Evolutionary conservation across 164 flowering plant species (phyloP).

Genomic region (Nymphaea thermarum): DNA sequence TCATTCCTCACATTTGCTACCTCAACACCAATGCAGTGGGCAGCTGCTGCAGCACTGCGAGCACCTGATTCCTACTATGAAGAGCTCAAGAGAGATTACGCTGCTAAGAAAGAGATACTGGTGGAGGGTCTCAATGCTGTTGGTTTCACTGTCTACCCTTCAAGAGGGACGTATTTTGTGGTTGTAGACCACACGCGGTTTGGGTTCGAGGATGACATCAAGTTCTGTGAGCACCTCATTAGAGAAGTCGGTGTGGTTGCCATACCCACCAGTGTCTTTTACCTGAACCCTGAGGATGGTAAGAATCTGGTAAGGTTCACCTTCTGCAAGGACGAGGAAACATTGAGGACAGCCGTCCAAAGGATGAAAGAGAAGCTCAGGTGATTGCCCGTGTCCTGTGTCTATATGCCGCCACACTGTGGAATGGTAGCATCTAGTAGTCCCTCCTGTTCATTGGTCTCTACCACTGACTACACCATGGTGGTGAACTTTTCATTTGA

Average conservation of each 20-base stretch:
- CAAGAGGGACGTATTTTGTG: slow-evolving; percentile 94
- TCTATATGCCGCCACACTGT: too few species aligned
- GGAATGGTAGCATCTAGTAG: too few species aligned
- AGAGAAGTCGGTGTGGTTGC: slow-evolving; percentile 94
- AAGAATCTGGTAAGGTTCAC: slow-evolving; percentile 93
- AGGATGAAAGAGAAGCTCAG: slow-evolving; percentile 81
- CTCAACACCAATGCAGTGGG: slow-evolving; percentile 84
- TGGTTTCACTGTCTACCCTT: slow-evolving; percentile 75
- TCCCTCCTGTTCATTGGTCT: too few species aligned
- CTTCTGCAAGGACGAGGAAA: slow-evolving; percentile 93
- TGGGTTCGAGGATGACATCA: slow-evolving; percentile 68
- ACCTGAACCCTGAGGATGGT: slow-evolving; percentile 87
- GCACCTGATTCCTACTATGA: slow-evolving; percentile 75
- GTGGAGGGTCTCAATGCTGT: slow-evolving; percentile 76
- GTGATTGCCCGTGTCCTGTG: slow-evolving; percentile 2
- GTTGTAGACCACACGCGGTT: slow-evolving; percentile 93
- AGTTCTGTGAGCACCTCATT: slow-evolving; percentile 86
- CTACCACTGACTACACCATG: too few species aligned
- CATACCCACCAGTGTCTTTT: slow-evolving; percentile 91
- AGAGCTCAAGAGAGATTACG: slow-evolving; percentile 73
- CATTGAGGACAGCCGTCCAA: slow-evolving; percentile 67
- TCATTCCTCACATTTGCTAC: slow-evolving; percentile 87
- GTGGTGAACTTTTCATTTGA: too few species aligned
- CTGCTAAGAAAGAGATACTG: slow-evolving; percentile 65
- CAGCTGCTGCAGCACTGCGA: slow-evolving; percentile 62